These are phyloP conservation scores for Coemansia sp. DNA, from an alignment of 192 early-diverging fungal genomes.

Conservation along the genomic window DNA sequence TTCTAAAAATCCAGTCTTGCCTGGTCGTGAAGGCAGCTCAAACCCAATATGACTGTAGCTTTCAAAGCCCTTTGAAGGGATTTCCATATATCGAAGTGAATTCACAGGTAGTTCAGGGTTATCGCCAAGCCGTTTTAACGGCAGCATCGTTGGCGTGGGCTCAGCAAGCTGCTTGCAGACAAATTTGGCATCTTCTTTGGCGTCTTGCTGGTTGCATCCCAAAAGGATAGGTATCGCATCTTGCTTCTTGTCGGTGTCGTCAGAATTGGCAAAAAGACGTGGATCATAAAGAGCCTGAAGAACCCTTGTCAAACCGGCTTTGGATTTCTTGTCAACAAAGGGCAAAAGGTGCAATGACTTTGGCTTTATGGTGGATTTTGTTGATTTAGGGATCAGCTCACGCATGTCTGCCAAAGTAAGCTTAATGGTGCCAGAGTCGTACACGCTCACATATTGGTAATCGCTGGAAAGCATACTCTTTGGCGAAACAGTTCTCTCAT, in stretches of 20 bases:
- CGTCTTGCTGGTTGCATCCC: constrained; percentile 24
- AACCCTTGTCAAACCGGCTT: background rate
- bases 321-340: background rate
- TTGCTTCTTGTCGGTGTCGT: background rate
- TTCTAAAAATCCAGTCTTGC: constrained; percentile 24
- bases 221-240: constrained; percentile 13
- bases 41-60: constrained; percentile 29
- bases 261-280: constrained; percentile 10
- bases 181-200: background rate
- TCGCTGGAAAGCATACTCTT: constrained; percentile 4
- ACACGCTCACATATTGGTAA: constrained; percentile 21
- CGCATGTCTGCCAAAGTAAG: constrained; percentile 20
- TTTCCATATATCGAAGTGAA: constrained; percentile 30
- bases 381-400: background rate
- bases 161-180: constrained; percentile 21
- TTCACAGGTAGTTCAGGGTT: constrained; percentile 18
- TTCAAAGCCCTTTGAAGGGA: constrained; percentile 6
- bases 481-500: background rate
- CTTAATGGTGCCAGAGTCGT: constrained; percentile 8
- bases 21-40: constrained; percentile 18
- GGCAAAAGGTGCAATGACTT: constrained; percentile 33
- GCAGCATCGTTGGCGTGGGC: constrained; percentile 24
- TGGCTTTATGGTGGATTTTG: constrained; percentile 1
- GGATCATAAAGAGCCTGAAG: constrained; percentile 39
- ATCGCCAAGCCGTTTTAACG: constrained; percentile 18